Base-by-base conservation (phyloP, 78 protist genomes). In the Mantamonas sphyraenae region DNA sequence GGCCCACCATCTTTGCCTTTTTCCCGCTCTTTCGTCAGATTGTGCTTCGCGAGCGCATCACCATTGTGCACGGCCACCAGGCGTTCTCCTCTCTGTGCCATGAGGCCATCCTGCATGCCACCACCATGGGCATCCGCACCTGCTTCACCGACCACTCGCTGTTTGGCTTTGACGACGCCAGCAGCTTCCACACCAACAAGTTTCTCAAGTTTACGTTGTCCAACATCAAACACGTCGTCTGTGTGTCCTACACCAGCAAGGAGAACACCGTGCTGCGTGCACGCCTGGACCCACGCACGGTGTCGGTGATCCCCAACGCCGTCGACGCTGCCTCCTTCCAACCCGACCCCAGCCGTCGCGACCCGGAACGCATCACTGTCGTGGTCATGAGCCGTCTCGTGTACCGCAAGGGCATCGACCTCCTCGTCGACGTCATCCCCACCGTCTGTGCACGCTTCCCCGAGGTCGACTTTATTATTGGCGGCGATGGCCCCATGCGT, bases 111-210 rank as follows among this genome's bases (percentile, higher is more conserved):
- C 28, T 89, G 67, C 90, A 82, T 45, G 95, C 92, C 31, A 70
- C 89, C 57, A 78, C 80, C 0, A 81, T 93, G 93, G 96, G 97
- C 28, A 19, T 47, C 53, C 76, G 38, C 34, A 55, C 83, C 26
- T 68, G 77, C 45, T 93, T 95, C 85, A 96, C 99, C 1, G 97
- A 96, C 68, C 99, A 96, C 67, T 89, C 96, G 22, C 83, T 96
- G n/a, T 88, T 93, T 37, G 98, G 98, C 8, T 93, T 95, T 63
- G 83, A 80, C 33, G 98, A 92, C 59, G 71, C 79, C 34, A 22
- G 77, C 35, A 63, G 77, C 14, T 81, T 92, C 24, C 87, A 77
- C 56, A 50, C 60, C 35, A 93, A 92, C 81, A 93, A 91, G 59
- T 35, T 86, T 45, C 82, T 83, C 43, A 72, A 86, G 70, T 95